Evolutionary conservation across 768 basidiomycete genomes (phyloP), one percentile per base, ranked within the genome.

Genomic region (Clitopilus hobsonii): DNA sequence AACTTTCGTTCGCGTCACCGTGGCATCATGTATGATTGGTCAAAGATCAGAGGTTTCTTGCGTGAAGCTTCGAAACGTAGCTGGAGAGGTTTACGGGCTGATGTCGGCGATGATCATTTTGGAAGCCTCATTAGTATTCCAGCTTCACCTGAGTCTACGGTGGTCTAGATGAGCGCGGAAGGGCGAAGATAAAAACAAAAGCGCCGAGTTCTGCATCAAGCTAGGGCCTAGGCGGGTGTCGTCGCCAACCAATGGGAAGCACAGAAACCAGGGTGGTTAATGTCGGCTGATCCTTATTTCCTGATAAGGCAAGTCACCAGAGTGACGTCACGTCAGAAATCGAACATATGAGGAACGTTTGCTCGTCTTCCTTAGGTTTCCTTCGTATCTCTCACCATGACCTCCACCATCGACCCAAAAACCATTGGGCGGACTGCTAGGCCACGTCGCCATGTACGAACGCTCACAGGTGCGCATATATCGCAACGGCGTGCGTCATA

Each of bases 401-500:
- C 85, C 57, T 84, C 84, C 57, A 76, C 78, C 48, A 77, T 87
- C 63, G 87, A 89, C 65, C 76, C 83, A 27, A 72, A 81, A 60
- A 70, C 78, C 23, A 88, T 89, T 41, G 87, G 87, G n/a, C 81
- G 71, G 64, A 78, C 82, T n/a, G 71, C 67, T 29, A 73, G 79
- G 30, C 75, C 81, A 22, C 78, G 85, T 57, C 78, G 82, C 56
- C 88, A 89, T 72, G 84, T 86, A 52, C 79, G 88, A 47, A 81
- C 86, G 22, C 72, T 87, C 52, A 88, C 85, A 11, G 81, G 86
- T 85, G 60, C 51, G 69, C 55, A 38, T 38, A 24, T 11, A 56
- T 47, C 26, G 23, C 14, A 5, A 10, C 14, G 51, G 32, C 45
- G n/a, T n/a, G n/a, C n/a, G 51, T 58, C 47, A 32, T 18, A 55